These are phyloP conservation scores for Coriolopsis trogii DNA, from an alignment of 1,284 basidiomycete species.

Conservation along the genomic window DNA sequence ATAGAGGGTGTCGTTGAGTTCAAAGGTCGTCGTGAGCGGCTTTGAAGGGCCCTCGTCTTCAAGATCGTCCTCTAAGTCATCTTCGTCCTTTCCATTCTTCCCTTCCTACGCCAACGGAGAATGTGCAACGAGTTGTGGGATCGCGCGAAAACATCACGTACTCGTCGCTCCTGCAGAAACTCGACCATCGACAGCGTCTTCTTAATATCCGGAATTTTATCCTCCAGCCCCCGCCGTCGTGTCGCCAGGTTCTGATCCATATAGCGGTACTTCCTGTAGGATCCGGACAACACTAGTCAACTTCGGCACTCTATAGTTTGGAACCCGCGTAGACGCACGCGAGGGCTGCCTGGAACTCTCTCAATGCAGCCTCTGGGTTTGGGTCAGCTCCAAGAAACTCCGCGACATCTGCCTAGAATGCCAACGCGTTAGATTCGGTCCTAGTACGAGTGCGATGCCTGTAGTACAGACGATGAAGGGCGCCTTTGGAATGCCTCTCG, in stretches of 20 bases:
- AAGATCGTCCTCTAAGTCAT: conserved; percentile 53
- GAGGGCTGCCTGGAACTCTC: conserved; percentile 89
- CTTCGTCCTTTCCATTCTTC: conserved; percentile 50
- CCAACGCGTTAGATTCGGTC: conserved; percentile 5
- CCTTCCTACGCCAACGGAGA: conserved; percentile 51
- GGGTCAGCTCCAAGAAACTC: conserved; percentile 83
- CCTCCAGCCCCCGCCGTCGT: conserved; percentile 79
- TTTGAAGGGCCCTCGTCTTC: conserved; percentile 56
- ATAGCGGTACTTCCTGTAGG: conserved; percentile 93
- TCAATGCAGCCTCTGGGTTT: conserved; percentile 80
- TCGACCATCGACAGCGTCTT: conserved; percentile 93
- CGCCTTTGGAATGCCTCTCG: conserved; percentile 92
- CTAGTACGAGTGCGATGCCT: not conserved
- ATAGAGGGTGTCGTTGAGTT: conserved; percentile 94
- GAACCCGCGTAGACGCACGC: conserved; percentile 58
- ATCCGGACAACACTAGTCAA: too few species aligned
- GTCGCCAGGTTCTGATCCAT: conserved; percentile 92
- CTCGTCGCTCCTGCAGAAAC: conserved; percentile 74
- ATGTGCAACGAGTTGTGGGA: not conserved
- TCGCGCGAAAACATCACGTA: conserved; percentile 36
- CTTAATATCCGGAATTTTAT: conserved; percentile 96
- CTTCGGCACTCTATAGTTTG: conserved; percentile 10
- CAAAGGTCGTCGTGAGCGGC: conserved; percentile 86
- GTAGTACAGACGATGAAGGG: conserved; percentile 84
- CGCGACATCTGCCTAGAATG: conserved; percentile 79